Percentiles rank a stretch among this genome's conserved stretches.
phyloP scores from a whole-genome alignment of 2,329 filamentous ascomycete species.

The Colletotrichum godetiae region DNA sequence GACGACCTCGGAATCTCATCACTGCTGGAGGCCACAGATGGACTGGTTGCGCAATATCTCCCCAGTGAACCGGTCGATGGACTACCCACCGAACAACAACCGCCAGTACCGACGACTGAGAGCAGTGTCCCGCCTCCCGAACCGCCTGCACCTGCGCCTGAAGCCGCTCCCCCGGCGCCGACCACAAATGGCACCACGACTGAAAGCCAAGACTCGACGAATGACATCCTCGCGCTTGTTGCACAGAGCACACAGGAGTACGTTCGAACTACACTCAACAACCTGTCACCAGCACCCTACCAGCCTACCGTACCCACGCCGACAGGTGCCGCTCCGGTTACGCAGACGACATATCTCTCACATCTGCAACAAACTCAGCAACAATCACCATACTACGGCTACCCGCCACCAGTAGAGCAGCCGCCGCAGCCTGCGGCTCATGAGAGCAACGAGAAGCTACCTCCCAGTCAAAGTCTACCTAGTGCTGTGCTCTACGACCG shows the following conservation, averaged over 20 bases:
- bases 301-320: constrained; percentile 53
- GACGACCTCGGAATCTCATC: constrained; percentile 51
- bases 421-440: constrained; percentile 42
- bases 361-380: constrained; percentile 50
- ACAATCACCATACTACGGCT: constrained; percentile 39
- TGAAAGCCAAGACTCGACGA: constrained; percentile 52
- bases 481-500: constrained; percentile 68
- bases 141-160: constrained; percentile 13
- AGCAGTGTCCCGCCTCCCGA: constrained; percentile 26
- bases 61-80: constrained; percentile 45
- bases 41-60: constrained; percentile 53
- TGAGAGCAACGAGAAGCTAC: constrained; percentile 53
- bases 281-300: constrained; percentile 55
- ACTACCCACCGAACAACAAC: constrained; percentile 25
- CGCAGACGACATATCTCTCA: constrained; percentile 50
- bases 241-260: constrained; percentile 58
- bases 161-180: constrained; percentile 22
- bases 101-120: constrained; percentile 33
- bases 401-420: constrained; percentile 30
- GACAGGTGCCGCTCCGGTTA: constrained; percentile 46
- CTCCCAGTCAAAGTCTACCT: constrained; percentile 67
- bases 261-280: constrained; percentile 56
- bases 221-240: constrained; percentile 56
- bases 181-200: constrained; percentile 40
- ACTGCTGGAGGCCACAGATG: constrained; percentile 55